Percentiles rank a stretch among this genome's conserved stretches.
Conservation (phyloP, 2,329 filamentous ascomycete species). For the Passalora sequoiae region DNA sequence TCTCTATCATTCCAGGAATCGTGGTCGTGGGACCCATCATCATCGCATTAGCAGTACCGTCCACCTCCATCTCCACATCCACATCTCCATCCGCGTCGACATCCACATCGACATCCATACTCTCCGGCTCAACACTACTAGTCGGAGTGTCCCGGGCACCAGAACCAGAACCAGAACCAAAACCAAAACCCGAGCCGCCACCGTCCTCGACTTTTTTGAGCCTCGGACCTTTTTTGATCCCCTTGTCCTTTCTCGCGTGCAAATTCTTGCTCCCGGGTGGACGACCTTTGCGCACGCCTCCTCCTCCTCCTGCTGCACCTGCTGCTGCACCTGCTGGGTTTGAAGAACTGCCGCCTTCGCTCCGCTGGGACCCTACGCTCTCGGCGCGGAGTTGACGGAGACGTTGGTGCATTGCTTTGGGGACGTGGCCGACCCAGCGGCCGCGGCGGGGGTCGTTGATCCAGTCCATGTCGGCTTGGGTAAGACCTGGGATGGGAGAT, state of each 20-base stretch:
- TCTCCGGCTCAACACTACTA: constrained; percentile 4
- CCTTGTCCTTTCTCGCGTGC: constrained; percentile 43
- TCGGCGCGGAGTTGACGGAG: constrained; percentile 45
- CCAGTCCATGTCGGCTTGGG: constrained; percentile 12
- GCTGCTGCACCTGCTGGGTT: constrained; percentile 9
- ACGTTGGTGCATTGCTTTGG: constrained; percentile 30
- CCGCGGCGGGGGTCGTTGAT: constrained; percentile 24
- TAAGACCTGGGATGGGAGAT: constrained; percentile 13
- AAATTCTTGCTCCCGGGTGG: constrained; percentile 46
- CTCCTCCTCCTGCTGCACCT: no score
- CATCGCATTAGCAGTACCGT: not conserved
- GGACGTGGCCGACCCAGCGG: constrained; percentile 32
- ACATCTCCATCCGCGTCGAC: no score
- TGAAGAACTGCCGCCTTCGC: constrained; percentile 15
- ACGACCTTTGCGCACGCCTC: constrained; percentile 31
- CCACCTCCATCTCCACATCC: not conserved
- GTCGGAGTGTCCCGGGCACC: not conserved
- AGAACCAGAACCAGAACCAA: not conserved
- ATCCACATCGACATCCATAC: not conserved
- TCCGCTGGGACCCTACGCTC: constrained; percentile 27
- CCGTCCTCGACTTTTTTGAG: constrained; percentile 17
- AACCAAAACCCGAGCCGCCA: not conserved
- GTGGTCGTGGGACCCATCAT: no score
- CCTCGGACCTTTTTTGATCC: constrained; percentile 47
- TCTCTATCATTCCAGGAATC: constrained; percentile 5